A percentile compares a stretch with the other conserved stretches of the same genome.
phyloP scores from a whole-genome alignment of 192 early-diverging fungal species.

The Mortierella claussenii region DNA sequence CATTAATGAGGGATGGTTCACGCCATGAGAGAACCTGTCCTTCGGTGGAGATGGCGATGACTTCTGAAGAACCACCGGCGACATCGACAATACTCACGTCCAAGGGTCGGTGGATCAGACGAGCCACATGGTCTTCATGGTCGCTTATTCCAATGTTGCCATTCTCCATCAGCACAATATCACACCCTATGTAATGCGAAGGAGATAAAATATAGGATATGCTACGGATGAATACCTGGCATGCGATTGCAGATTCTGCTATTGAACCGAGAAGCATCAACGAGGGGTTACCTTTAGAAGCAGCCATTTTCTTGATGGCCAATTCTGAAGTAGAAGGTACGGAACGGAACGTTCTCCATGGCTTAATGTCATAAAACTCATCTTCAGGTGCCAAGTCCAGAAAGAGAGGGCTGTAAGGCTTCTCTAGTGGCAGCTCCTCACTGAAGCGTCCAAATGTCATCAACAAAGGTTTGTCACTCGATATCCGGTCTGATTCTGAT shows the following conservation, averaged over 20 bases:
- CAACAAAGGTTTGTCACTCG: conserved; percentile 24
- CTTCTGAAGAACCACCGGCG: conserved; percentile 47
- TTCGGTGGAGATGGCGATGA: conserved; percentile 39
- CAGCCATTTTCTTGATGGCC: conserved; percentile 42
- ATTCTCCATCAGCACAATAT: conserved; percentile 49
- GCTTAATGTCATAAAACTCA: conserved; percentile 48
- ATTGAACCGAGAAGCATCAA: no score
- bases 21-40: conserved; percentile 43
- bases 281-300: conserved; percentile 49
- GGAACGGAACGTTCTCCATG: conserved; percentile 41
- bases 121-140: conserved; percentile 51
- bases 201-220: background rate
- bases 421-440: conserved; percentile 27
- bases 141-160: conserved; percentile 49
- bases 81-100: conserved; percentile 31
- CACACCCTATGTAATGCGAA: conserved; percentile 14
- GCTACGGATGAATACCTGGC: background rate
- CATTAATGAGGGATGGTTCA: conserved; percentile 8
- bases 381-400: conserved; percentile 43
- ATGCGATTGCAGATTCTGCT: no score
- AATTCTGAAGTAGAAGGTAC: conserved; percentile 26
- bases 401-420: conserved; percentile 40
- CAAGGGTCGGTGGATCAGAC: conserved; percentile 44
- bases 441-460: conserved; percentile 49
- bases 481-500: background rate